Base-by-base conservation (phyloP, 2,329 filamentous ascomycete genomes). In the Diaporthe capsici region DNA sequence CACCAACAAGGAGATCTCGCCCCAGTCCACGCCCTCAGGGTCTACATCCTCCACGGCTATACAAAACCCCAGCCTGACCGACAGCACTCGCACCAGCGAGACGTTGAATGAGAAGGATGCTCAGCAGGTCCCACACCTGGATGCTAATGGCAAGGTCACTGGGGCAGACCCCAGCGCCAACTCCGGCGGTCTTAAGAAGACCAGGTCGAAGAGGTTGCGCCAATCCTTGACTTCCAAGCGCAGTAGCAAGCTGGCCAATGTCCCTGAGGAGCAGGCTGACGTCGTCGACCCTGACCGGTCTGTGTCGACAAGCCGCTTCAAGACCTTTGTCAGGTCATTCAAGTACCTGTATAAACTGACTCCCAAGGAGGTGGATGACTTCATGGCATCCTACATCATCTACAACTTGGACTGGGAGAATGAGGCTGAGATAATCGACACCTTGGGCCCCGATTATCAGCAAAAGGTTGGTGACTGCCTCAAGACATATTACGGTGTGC, bases 341-440 rank as follows among this genome's bases (percentile, higher is more conserved):
- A 86, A 85, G 77, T 87, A 88, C 79, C 84, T 90, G 57, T 83
- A 83, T 76, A 84, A 87, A 78, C 82, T 90, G 71, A 87, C 84
- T 0, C 85, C 87, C 10, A 85, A 88, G 79, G 82, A 90, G 76
- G 87, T 90, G 4, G 86, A 89, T 73, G 88, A 89, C 77, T 90
- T 88, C 80, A 90, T 90, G 88, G 86, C 86, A 3, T 90, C 88
- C 7, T 90, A 90, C 76, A 84, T 88, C 79, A 90, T 90, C 78
- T 90, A 90, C 82, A 89, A 88, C 78, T 84, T 89, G 1, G 88
- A 90, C 81, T 90, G 88, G 88, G 87, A 84, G 22, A 82, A 90
- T 76, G 86, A 89, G 80, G 79, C 83, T 37, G 82, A 85, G 75
- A 90, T 90, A 87, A 78, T 86, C 22, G 83, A 84, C 28, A 83